A percentile compares a stretch with the other conserved stretches of the same genome.
phyloP scores from a whole-genome alignment of 2,329 filamentous ascomycete species.

The Lecanicillium sp. region DNA sequence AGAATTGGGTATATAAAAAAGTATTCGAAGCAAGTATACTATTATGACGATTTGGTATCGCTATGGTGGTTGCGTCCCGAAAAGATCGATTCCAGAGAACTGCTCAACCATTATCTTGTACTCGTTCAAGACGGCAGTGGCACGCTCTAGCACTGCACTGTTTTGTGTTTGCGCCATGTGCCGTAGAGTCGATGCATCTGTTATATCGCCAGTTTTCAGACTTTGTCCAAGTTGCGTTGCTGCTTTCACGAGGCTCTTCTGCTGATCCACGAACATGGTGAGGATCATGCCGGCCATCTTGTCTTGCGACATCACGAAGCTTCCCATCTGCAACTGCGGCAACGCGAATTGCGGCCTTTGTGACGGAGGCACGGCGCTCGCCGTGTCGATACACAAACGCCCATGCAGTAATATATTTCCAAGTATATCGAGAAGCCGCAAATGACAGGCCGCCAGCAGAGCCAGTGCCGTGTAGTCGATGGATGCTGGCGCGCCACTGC shows the following conservation, averaged over 20 bases:
- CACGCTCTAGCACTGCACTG: not conserved
- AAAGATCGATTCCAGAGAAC: not conserved
- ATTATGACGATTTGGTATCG: no score
- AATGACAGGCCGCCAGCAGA: conserved; percentile 32
- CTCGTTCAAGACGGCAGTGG: not conserved
- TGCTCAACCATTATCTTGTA: not conserved
- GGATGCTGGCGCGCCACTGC: not conserved
- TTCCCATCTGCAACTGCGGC: conserved; percentile 36
- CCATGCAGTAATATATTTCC: conserved; percentile 27
- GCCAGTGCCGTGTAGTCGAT: conserved; percentile 32
- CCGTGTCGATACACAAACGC: conserved; percentile 27
- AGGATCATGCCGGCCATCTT: conserved; percentile 29
- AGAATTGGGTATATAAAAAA: not conserved
- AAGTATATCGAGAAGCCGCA: conserved; percentile 31
- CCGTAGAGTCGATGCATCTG: not conserved
- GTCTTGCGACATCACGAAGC: conserved; percentile 28
- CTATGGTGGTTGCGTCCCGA: not conserved
- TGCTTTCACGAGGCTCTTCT: conserved; percentile 18
- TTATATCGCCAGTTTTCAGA: not conserved
- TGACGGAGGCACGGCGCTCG: conserved; percentile 21
- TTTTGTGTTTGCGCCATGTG: not conserved
- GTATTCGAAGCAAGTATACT: not conserved
- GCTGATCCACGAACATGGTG: conserved; percentile 27
- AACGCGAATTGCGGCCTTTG: conserved; percentile 29
- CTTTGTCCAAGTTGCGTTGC: conserved; percentile 15